Evolutionary conservation across 345 rosid species (phyloP).

Genomic region (Salix arbutifolia): DNA sequence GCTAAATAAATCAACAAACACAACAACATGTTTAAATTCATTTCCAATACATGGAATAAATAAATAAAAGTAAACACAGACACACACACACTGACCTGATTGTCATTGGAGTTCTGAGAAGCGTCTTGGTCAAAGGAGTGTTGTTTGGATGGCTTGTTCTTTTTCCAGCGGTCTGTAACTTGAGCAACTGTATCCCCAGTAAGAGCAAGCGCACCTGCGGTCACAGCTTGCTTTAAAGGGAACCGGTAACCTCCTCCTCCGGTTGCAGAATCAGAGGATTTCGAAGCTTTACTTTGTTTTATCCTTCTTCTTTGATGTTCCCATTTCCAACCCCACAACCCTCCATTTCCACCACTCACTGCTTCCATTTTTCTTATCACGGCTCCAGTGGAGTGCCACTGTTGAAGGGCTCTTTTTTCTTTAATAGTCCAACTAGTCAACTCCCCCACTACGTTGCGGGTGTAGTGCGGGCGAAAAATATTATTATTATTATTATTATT

Average conservation of each 20-base stretch:
- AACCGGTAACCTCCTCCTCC: constrained; percentile 48
- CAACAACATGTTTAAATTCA: not conserved
- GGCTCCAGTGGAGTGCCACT: not conserved
- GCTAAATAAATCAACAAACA: not conserved
- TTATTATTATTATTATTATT: too few relatives aligned
- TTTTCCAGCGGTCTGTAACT: constrained; percentile 44
- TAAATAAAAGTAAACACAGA: too few relatives aligned
- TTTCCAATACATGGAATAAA: not conserved
- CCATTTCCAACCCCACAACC: constrained; percentile 59
- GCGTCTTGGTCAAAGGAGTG: constrained; percentile 19
- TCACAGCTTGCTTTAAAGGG: constrained; percentile 79
- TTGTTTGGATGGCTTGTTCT: constrained; percentile 15
- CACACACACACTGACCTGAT: not conserved
- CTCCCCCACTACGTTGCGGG: too few relatives aligned
- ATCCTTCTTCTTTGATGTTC: constrained; percentile 14
- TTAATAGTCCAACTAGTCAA: not conserved
- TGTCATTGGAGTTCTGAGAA: constrained; percentile 9
- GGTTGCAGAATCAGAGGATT: constrained; percentile 44
- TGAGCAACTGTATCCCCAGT: constrained; percentile 87
- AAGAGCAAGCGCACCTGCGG: constrained; percentile 70
- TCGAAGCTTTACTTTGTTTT: constrained; percentile 31
- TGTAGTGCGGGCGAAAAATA: too few relatives aligned
- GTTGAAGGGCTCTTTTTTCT: not conserved
- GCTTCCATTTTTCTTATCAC: not conserved
- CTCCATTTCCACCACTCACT: constrained; percentile 35